A percentile compares a stretch with the other conserved stretches of the same genome.
These are phyloP conservation scores for Ciborinia camelliae DNA, from an alignment of 2,329 filamentous ascomycete genomes.

Conservation along the genomic window DNA sequence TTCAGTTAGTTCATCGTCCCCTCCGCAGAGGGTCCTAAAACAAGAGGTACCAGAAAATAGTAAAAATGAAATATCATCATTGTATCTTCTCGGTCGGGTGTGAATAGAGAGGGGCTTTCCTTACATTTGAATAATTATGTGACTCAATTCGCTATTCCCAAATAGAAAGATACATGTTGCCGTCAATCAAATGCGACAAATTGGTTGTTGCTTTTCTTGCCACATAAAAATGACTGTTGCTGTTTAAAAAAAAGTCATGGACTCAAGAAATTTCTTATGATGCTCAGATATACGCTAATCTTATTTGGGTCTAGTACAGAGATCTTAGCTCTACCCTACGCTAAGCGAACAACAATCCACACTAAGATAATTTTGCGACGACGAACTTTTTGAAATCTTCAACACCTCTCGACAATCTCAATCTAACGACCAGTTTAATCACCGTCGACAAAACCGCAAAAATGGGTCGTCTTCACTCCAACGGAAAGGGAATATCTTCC, in stretches of 20 bases:
- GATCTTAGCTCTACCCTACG: slow-evolving; percentile 6
- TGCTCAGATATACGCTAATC: not conserved
- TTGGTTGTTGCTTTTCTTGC: not conserved
- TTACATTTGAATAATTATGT: slow-evolving; percentile 6
- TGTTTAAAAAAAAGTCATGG: not conserved
- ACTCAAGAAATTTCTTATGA: slow-evolving; percentile 12
- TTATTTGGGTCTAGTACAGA: not conserved
- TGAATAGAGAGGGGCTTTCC: not conserved
- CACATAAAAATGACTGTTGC: not conserved
- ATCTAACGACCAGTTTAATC: slow-evolving; percentile 16
- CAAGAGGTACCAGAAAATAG: slow-evolving; percentile 96
- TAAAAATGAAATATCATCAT: slow-evolving; percentile 72
- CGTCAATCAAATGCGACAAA: not conserved
- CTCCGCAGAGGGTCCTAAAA: slow-evolving; percentile 64
- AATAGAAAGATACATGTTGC: too few species aligned
- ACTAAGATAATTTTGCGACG: slow-evolving; percentile 13
- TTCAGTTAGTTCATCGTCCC: slow-evolving; percentile 76
- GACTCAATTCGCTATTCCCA: not conserved
- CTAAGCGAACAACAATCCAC: slow-evolving; percentile 15
- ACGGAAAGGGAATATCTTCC: slow-evolving; percentile 98
- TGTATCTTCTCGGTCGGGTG: slow-evolving; percentile 20
- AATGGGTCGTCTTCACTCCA: slow-evolving; percentile 99
- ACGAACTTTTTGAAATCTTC: slow-evolving; percentile 8
- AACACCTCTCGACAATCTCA: slow-evolving; percentile 21
- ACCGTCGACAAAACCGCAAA: slow-evolving; percentile 40